These are phyloP conservation scores for Cryphonectria parasitica DNA, from an alignment of 2,329 filamentous ascomycete genomes.

Conservation along the genomic window DNA sequence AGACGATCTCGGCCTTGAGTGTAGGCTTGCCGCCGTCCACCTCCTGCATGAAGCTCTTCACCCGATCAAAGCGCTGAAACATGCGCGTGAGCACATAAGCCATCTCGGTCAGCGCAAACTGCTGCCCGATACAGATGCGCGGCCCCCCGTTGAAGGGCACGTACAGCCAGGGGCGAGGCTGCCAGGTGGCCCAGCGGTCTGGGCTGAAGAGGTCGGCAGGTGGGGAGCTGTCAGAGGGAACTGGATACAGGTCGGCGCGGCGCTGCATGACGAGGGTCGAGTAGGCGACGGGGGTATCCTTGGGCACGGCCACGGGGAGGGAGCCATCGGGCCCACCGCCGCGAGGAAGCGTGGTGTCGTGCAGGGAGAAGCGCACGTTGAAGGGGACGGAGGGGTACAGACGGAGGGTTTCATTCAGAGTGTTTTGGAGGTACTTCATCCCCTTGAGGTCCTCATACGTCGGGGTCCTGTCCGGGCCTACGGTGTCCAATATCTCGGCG, in stretches of 20 bases:
- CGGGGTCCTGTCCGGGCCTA: conserved; percentile 66
- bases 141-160: conserved; percentile 78
- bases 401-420: conserved; percentile 34
- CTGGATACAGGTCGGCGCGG: conserved; percentile 63
- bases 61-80: conserved; percentile 70
- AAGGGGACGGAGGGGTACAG: conserved; percentile 65
- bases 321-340: conserved; percentile 69
- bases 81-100: conserved; percentile 72
- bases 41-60: conserved; percentile 61
- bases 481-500: conserved; percentile 67
- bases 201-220: conserved; percentile 61
- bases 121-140: conserved; percentile 76
- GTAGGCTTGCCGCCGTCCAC: conserved; percentile 57
- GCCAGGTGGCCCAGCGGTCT: conserved; percentile 68
- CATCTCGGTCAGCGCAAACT: conserved; percentile 81
- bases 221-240: conserved; percentile 48
- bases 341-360: conserved; percentile 73
- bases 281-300: conserved; percentile 69
- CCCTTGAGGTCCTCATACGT: conserved; percentile 67
- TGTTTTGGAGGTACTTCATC: conserved; percentile 34
- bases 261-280: conserved; percentile 75
- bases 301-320: conserved; percentile 66
- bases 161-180: conserved; percentile 71
- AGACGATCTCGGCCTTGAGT: conserved; percentile 63
- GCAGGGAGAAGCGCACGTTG: conserved; percentile 74